Evolutionary conservation across 1,284 basidiomycete species (phyloP), one percentile per base, ranked within the genome.

Genomic region (Peniophora sp.): DNA sequence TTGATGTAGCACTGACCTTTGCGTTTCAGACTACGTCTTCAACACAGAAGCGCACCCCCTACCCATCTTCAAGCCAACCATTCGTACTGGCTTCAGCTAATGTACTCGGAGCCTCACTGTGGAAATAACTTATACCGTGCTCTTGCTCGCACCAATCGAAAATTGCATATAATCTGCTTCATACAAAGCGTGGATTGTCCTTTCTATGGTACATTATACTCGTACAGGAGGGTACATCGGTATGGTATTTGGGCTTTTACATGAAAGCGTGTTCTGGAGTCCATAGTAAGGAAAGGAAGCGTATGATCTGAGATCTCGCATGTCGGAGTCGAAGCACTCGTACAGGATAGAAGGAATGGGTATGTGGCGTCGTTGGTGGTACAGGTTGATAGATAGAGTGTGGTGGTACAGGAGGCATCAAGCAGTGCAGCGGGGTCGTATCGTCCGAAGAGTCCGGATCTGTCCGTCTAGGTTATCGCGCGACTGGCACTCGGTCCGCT

Each of bases 11-110:
- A 22, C 14, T 45, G 34, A 41, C 44, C 2, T 34, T 17, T 32
- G 3, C 22, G 52, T 45, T 49, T 15, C 53, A 91, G 89, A 85
- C 64, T 88, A 89, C 65, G 92, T 97, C n/a, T 88, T 97, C 68
- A 97, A 97, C 62, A 97, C 95, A 2, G 94, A 96, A 73, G 84
- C 81, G 10, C 85, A 87, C 60, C 83, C 83, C 10, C 64, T 87
- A 36, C 83, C 85, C 10, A 75, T 86, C 51, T 84, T 86, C 62
- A 64, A 67, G 37, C 75, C 82, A 2, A 65, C 67, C 17, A 72
- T 78, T 42, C 65, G 58, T 8, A 83, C 79, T 9, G 74, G 73
- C 27, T 82, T 81, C 62, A 72, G 70, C 36, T 79, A 56, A 64
- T 42, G 6, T 32, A 32, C 27, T 32, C 27, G 27, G 6, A n/a